A percentile compares a stretch with the other conserved stretches of the same genome.
phyloP scores from a whole-genome alignment of 2,329 filamentous ascomycete species.

The Trichoderma sp. region DNA sequence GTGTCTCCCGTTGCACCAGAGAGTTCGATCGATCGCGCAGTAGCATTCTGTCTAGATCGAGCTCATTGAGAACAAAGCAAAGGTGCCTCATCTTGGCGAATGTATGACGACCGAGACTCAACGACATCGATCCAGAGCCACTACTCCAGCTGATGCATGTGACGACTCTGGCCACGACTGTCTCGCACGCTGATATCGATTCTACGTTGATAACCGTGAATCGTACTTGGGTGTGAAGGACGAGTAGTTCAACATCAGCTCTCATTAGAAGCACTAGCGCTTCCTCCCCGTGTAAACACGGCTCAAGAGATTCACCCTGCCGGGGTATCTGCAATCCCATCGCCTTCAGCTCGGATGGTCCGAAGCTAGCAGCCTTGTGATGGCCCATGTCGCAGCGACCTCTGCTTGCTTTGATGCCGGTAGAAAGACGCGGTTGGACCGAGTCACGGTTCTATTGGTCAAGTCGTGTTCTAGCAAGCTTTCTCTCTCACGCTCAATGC shows the following conservation, averaged over 20 bases:
- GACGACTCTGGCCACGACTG: neutral
- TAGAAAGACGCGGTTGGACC: neutral
- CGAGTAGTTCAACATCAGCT: neutral
- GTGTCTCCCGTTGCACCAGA: neutral
- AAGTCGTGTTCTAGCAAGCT: neutral
- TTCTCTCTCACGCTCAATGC: neutral
- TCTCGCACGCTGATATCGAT: neutral
- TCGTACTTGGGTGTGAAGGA: neutral
- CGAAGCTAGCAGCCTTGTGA: slow-evolving; percentile 16
- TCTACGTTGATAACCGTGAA: neutral
- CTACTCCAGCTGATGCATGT: neutral
- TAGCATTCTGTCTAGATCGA: neutral
- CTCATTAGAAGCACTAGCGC: neutral
- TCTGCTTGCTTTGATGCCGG: neutral
- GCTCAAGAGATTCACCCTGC: neutral
- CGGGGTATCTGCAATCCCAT: neutral
- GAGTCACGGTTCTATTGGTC: neutral
- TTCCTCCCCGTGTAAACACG: neutral
- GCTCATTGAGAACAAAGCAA: neutral
- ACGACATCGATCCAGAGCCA: neutral
- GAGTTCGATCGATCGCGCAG: neutral
- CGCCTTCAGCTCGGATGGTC: slow-evolving; percentile 10
- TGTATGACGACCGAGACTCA: neutral
- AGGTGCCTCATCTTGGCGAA: neutral
- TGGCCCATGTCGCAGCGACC: neutral